These are phyloP conservation scores for Leishmania amazonensis DNA, from an alignment of 208 protist genomes.

Conservation along the genomic window DNA sequence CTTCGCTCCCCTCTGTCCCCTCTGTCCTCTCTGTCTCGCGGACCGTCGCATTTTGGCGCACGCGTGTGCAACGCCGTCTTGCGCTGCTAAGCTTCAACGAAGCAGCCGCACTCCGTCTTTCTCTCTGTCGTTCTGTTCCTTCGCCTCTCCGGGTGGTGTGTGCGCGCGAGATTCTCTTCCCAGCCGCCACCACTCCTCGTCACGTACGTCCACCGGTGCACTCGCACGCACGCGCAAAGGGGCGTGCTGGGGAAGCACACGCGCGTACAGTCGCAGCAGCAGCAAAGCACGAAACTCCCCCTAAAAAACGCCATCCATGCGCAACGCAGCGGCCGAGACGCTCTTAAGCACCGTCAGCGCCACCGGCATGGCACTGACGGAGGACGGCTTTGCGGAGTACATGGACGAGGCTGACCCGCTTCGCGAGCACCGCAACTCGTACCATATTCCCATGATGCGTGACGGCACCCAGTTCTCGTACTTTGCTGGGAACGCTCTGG, in stretches of 20 bases:
- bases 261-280: too few species aligned
- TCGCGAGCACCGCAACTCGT: conserved; percentile 55
- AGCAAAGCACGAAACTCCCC: background rate
- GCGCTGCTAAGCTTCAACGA: background rate
- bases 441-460: conserved; percentile 55
- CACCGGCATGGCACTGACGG: conserved; percentile 60
- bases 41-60: background rate
- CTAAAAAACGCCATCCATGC: conserved; percentile 32
- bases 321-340: conserved; percentile 67
- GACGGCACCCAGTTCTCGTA: conserved; percentile 64
- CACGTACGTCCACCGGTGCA: background rate
- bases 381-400: conserved; percentile 70
- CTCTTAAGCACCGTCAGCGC: conserved; percentile 49
- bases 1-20: conserved; percentile 14
- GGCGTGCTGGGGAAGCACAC: background rate
- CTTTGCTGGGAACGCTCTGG: conserved; percentile 90
- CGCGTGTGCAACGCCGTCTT: background rate
- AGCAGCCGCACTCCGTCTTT: background rate
- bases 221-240: background rate
- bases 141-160: background rate
- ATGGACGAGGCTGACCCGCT: conserved; percentile 75
- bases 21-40: conserved; percentile 18
- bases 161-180: background rate
- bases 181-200: background rate
- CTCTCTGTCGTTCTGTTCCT: background rate